Evolutionary conservation across 176 grass and related monocot species (phyloP).

Genomic region (Triticum turgidum): DNA sequence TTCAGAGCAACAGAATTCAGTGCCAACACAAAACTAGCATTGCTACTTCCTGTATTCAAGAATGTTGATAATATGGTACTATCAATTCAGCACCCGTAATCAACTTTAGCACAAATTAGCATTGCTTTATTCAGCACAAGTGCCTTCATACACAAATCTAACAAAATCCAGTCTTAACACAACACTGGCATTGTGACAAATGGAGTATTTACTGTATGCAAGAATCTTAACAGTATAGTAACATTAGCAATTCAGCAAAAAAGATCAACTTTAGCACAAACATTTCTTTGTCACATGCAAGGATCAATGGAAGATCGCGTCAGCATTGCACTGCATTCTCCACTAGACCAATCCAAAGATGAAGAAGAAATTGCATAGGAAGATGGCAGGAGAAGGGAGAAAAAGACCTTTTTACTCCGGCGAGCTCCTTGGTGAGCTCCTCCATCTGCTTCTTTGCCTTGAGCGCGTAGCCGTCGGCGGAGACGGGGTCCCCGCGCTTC

Average conservation of each 20-base stretch:
- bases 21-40: background rate
- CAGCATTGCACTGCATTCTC: background rate
- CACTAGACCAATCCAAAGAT: background rate
- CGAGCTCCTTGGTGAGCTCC: slow-evolving; percentile 33
- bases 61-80: background rate
- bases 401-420: slow-evolving; percentile 34
- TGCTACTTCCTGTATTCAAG: too few relatives aligned
- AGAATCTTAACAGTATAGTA: background rate
- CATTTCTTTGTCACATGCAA: background rate
- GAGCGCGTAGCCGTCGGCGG: slow-evolving; percentile 16
- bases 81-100: background rate
- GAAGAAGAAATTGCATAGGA: background rate
- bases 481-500: slow-evolving; percentile 54
- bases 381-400: too few relatives aligned
- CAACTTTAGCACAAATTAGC: background rate
- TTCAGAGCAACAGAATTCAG: slow-evolving; percentile 22
- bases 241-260: background rate
- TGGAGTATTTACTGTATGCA: background rate
- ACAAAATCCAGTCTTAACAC: background rate
- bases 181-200: background rate
- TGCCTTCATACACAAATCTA: background rate
- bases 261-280: background rate
- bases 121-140: background rate
- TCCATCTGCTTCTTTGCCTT: slow-evolving; percentile 32
- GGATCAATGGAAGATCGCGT: background rate